Conservation (phyloP, 2,329 filamentous ascomycete genomes). For the Aspergillus texensis region DNA sequence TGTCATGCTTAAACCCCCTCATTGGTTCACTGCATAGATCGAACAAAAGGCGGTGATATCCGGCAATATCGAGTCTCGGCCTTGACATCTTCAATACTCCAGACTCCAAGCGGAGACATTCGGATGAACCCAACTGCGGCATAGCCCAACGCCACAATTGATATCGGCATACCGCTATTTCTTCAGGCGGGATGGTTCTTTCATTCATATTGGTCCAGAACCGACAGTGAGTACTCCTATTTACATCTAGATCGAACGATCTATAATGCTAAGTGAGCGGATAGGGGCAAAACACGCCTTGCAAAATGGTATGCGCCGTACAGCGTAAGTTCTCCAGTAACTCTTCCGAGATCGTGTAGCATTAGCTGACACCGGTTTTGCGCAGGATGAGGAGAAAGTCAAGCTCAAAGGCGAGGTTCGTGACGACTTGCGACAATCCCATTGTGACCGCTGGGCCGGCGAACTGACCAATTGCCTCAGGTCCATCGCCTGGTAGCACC, state of each 20-base stretch:
- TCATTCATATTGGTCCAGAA: slow-evolving; percentile 92
- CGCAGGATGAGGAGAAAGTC: slow-evolving; percentile 92
- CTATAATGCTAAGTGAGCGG: slow-evolving; percentile 25
- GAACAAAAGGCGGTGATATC: slow-evolving; percentile 27
- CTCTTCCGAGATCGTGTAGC: neutral
- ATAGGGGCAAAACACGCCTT: slow-evolving; percentile 93
- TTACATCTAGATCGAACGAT: neutral
- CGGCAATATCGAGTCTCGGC: slow-evolving; percentile 33
- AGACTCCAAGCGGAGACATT: slow-evolving; percentile 27
- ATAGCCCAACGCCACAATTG: slow-evolving; percentile 5
- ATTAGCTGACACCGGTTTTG: neutral
- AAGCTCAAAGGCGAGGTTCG: slow-evolving; percentile 94
- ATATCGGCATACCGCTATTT: slow-evolving; percentile 21
- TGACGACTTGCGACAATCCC: slow-evolving; percentile 15
- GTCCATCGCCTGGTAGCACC: slow-evolving; percentile 97
- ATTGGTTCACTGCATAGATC: neutral
- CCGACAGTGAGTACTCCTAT: slow-evolving; percentile 64
- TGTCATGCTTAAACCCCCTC: neutral
- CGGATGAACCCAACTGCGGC: slow-evolving; percentile 5
- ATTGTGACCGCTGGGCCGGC: neutral
- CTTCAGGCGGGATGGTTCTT: slow-evolving; percentile 58
- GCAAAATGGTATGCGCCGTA: slow-evolving; percentile 99
- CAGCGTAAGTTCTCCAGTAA: slow-evolving; percentile 57
- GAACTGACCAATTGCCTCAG: slow-evolving; percentile 45
- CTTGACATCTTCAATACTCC: slow-evolving; percentile 23